phyloP scores from a whole-genome alignment of 495 filamentous ascomycete species.

The Hapsidospora chrysogenum region DNA sequence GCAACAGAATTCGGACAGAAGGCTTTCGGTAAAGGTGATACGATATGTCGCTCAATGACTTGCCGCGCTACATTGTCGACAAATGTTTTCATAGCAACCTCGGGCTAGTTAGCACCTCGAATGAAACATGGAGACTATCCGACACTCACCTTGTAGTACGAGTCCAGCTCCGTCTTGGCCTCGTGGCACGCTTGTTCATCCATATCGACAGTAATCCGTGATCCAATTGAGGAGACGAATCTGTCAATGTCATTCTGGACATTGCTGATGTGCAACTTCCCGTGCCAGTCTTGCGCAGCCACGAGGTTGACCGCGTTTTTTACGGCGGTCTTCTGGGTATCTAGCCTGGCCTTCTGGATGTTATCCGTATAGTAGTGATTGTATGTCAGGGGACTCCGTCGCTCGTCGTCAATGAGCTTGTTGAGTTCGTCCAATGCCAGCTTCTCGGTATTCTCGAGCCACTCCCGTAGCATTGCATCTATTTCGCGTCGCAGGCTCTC shows the following conservation, averaged over 20 bases:
- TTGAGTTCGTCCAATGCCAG: constrained; percentile 3
- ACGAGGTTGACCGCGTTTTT: neutral
- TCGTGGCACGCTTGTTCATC: constrained; percentile 5
- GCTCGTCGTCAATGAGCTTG: constrained; percentile 5
- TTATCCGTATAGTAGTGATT: constrained; percentile 13
- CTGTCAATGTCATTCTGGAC: neutral
- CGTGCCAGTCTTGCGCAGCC: neutral
- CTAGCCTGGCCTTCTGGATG: constrained; percentile 4
- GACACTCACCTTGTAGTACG: constrained; percentile 16
- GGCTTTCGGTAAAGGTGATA: constrained; percentile 3
- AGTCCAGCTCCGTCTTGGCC: constrained; percentile 6
- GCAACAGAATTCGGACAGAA: constrained; percentile 4
- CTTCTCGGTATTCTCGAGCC: neutral
- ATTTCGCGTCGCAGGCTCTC: neutral
- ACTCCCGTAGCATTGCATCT: neutral
- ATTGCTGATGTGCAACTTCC: neutral
- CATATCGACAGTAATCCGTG: constrained; percentile 6
- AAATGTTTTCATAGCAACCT: constrained; percentile 23
- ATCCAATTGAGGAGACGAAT: neutral
- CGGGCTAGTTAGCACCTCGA: neutral
- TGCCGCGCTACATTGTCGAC: constrained; percentile 23
- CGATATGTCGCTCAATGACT: constrained; percentile 19
- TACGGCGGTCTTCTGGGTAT: neutral
- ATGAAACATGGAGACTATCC: too few relatives aligned
- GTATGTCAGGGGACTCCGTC: constrained; percentile 10